Evolutionary conservation across 371 early-diverging fungal species (phyloP).

Genomic region (Blyttiomyces sp.): DNA sequence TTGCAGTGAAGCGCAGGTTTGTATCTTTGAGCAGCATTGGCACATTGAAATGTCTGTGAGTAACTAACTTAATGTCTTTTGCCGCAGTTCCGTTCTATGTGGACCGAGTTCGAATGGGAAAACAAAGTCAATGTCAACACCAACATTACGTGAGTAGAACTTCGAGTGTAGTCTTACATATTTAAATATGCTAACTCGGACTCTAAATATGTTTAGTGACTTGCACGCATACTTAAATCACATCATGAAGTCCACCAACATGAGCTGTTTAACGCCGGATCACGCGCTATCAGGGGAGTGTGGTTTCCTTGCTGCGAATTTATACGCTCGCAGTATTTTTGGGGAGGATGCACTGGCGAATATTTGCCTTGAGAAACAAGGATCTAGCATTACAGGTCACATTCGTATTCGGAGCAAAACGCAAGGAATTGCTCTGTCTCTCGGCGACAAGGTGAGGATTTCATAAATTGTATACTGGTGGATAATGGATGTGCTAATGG

Average conservation of each 20-base stretch:
- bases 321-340: slow-evolving; percentile 93
- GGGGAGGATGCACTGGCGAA: slow-evolving; percentile 97
- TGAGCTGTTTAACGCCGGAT: slow-evolving; percentile 92
- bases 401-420: slow-evolving; percentile 96
- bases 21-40: slow-evolving; percentile 5
- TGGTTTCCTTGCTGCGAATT: slow-evolving; percentile 92
- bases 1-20: slow-evolving; percentile 81
- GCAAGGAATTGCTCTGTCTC: slow-evolving; percentile 92
- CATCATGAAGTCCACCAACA: slow-evolving; percentile 91
- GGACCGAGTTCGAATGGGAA: slow-evolving; percentile 99
- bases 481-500: background rate
- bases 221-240: slow-evolving; percentile 80
- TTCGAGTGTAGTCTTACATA: background rate
- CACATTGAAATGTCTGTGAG: no score
- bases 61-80: no score
- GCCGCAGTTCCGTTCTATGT: slow-evolving; percentile 87
- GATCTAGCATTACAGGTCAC: slow-evolving; percentile 75
- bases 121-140: slow-evolving; percentile 97
- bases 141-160: slow-evolving; percentile 66
- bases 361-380: slow-evolving; percentile 74
- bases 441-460: slow-evolving; percentile 80
- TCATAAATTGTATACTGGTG: no score
- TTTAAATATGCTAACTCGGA: background rate
- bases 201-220: slow-evolving; percentile 62
- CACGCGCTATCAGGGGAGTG: slow-evolving; percentile 90